Conservation (phyloP, 352 stramenopile genomes). For the Phytophthora parvispora region DNA sequence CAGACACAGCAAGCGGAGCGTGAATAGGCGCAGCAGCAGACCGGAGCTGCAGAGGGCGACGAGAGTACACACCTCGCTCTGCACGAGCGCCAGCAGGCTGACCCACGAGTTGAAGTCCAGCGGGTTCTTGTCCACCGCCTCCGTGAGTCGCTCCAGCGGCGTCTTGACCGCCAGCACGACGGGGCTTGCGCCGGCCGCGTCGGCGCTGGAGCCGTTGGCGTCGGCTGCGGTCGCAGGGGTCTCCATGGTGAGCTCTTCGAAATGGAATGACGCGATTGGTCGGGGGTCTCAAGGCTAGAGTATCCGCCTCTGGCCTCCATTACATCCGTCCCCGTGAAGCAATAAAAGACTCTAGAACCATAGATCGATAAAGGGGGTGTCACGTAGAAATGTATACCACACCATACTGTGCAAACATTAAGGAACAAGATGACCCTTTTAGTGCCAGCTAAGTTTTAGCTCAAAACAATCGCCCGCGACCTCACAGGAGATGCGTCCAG, state of each 20-base stretch:
- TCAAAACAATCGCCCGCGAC: background rate
- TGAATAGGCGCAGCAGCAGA: constrained; percentile 6
- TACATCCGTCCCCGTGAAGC: constrained; percentile 22
- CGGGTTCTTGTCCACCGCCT: constrained; percentile 71
- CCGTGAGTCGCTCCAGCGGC: constrained; percentile 59
- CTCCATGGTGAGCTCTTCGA: constrained; percentile 34
- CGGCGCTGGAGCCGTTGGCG: constrained; percentile 9
- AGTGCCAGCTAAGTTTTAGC: no score
- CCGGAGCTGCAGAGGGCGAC: background rate
- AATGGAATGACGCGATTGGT: constrained; percentile 22
- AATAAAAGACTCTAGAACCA: background rate
- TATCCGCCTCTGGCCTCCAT: background rate
- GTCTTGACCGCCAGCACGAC: constrained; percentile 25
- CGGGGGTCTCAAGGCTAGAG: constrained; percentile 24
- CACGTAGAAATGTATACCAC: constrained; percentile 6
- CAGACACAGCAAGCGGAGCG: background rate
- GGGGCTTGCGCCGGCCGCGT: constrained; percentile 9
- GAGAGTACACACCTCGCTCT: constrained; percentile 65
- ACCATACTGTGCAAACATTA: constrained; percentile 18
- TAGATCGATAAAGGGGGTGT: constrained; percentile 27
- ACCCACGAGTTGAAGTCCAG: constrained; percentile 88
- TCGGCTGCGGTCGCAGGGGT: constrained; percentile 11
- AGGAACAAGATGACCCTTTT: background rate
- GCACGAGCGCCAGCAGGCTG: constrained; percentile 73
- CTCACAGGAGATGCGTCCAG: constrained; percentile 18